A percentile compares a stretch with the other conserved stretches of the same genome.
Evolutionary conservation across 208 protist species (phyloP).

Genomic region (Crithidia brevicula): DNA sequence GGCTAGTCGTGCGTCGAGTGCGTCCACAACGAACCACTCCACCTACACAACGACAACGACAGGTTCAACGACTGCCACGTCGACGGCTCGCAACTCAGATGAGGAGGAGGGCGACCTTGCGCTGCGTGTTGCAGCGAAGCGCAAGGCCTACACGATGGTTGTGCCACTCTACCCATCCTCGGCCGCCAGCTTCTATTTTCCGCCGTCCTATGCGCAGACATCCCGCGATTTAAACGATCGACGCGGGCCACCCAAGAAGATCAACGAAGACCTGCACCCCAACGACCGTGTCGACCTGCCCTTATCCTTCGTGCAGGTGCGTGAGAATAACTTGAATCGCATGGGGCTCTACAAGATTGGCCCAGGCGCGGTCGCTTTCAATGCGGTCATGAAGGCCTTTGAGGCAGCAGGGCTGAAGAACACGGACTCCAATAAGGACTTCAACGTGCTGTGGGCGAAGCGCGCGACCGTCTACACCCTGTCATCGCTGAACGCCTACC

Average conservation of each 20-base stretch:
- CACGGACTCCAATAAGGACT: slow-evolving; percentile 83
- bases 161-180: slow-evolving; percentile 64
- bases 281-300: slow-evolving; percentile 58
- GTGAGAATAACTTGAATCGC: slow-evolving; percentile 84
- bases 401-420: slow-evolving; percentile 83
- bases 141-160: slow-evolving; percentile 55
- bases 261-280: slow-evolving; percentile 73
- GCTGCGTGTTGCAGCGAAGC: slow-evolving; percentile 6
- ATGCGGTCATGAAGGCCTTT: slow-evolving; percentile 88
- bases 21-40: slow-evolving; percentile 15
- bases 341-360: slow-evolving; percentile 93
- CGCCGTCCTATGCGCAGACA: slow-evolving; percentile 59
- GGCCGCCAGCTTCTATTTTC: slow-evolving; percentile 77
- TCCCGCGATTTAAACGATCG: slow-evolving; percentile 36
- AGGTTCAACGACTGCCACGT: not conserved
- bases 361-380: slow-evolving; percentile 90
- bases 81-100: slow-evolving; percentile 11
- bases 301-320: slow-evolving; percentile 55
- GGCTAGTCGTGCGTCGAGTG: slow-evolving; percentile 14
- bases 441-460: slow-evolving; percentile 94
- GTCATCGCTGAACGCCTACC: slow-evolving; percentile 77
- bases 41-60: slow-evolving; percentile 25
- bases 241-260: slow-evolving; percentile 49
- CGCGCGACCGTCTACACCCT: slow-evolving; percentile 81
- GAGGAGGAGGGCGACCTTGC: slow-evolving; percentile 27